Conservation (phyloP, 2,329 filamentous ascomycete genomes). For the Aspergillus tanneri region DNA sequence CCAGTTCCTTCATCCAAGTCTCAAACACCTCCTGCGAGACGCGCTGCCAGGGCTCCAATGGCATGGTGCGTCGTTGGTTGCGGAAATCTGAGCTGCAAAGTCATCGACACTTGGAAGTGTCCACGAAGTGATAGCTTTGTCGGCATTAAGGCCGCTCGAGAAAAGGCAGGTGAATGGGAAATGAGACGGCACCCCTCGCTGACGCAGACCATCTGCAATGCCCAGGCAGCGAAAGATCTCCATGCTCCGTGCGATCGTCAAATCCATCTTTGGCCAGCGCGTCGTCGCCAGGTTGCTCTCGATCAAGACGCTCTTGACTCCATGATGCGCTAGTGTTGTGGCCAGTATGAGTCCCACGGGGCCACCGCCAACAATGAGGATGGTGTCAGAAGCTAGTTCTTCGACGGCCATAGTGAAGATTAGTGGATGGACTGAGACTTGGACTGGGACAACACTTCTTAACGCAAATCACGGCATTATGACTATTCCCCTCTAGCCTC, state of each 20-base stretch:
- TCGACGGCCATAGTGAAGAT: too few species aligned
- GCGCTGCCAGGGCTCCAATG: background rate
- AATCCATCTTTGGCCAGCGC: background rate
- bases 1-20: background rate
- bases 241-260: background rate
- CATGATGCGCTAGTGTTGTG: background rate
- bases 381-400: background rate
- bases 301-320: background rate
- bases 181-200: background rate
- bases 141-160: background rate
- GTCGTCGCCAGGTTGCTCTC: background rate
- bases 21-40: background rate
- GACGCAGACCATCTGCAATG: background rate
- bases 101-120: background rate
- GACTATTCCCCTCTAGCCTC: too few species aligned
- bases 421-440: too few species aligned
- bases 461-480: too few species aligned
- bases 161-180: background rate
- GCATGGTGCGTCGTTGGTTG: background rate
- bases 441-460: too few species aligned
- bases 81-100: background rate
- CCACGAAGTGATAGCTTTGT: background rate
- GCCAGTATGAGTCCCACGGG: background rate
- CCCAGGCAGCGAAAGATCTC: background rate
- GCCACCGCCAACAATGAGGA: background rate